Base-by-base conservation (phyloP, 306 rosid species). In the Abrus pulchellus region DNA sequence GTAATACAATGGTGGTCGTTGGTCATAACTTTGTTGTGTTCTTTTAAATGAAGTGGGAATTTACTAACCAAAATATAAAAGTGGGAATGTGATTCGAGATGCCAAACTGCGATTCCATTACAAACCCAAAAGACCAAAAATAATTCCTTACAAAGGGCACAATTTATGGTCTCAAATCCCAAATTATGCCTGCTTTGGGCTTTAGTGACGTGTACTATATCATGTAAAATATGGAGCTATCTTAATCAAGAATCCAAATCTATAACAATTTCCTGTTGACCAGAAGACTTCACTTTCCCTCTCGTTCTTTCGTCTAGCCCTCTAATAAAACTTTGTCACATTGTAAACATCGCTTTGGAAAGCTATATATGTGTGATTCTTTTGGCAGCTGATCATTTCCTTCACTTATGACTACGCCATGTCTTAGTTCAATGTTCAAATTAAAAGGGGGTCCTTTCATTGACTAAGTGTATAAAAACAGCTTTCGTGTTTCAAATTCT, bases 231-330 rank as follows among this genome's bases (percentile, higher is more conserved):
- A 0, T 2, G 56, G 40, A 45, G 38, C 12, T 29, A 57, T 74
- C 79, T 7, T 74, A 75, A 59, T 75, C 79, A 60, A 56, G 70
- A 60, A 60, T 27, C 41, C 2, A 20, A 7, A 55, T 55, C 49
- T 5, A 52, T 28, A 2, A 36, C 45, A 13, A 2, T 36, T 50
- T 33, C 6, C 20, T 1, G 14, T 38, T 36, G 59, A 36, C 59
- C 9, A 53, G 7, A 72, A 72, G 48, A 34, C 9, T 29, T 47
- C 52, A 59, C 57, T 43, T 29, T 59, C 32, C 1, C 14, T 40
- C 40, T 40, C 43, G 34, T 7, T n/a, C 38, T 44, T 33, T 33
- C 75, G 4, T 54, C 12, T 55, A n/a, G 53, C 47, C 72, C 32
- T 47, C 45, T 57, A 80, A 72, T 40, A 49, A 27, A 77, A 29